Conservation (phyloP, 2,329 filamentous ascomycete genomes). For the Pseudocercospora vitis region DNA sequence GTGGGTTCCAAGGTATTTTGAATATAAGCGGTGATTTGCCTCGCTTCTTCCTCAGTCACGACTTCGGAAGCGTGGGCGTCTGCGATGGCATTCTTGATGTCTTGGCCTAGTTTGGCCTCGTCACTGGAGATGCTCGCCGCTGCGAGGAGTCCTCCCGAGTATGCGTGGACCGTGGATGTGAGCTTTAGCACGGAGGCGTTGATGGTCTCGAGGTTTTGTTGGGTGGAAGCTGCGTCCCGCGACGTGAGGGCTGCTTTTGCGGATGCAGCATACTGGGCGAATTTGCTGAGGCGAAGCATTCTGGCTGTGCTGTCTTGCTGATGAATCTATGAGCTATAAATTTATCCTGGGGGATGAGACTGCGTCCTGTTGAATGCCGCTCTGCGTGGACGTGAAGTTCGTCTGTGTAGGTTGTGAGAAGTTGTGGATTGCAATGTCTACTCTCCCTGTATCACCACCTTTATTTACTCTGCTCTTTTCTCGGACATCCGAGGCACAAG, state of each 20-base stretch:
- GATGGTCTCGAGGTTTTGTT: constrained; percentile 26
- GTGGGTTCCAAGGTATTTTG: constrained; percentile 22
- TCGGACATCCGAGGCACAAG: neutral
- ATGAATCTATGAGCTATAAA: neutral
- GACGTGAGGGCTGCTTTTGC: constrained; percentile 26
- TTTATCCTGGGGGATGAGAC: no score
- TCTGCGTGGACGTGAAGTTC: no score
- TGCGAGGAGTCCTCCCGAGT: constrained; percentile 27
- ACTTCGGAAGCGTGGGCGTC: constrained; percentile 25
- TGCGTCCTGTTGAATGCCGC: no score
- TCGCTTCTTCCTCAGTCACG: constrained; percentile 22
- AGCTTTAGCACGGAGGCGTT: constrained; percentile 24
- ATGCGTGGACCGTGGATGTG: constrained; percentile 16
- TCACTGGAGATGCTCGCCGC: constrained; percentile 26
- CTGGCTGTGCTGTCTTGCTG: neutral
- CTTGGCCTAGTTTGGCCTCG: constrained; percentile 23
- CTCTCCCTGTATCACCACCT: neutral
- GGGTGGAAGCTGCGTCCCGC: constrained; percentile 21
- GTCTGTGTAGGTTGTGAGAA: no score
- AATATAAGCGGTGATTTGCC: constrained; percentile 21
- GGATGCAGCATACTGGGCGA: constrained; percentile 23
- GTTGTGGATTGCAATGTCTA: neutral
- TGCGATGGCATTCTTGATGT: constrained; percentile 27
- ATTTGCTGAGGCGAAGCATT: constrained; percentile 27
- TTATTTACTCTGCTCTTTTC: neutral